Percentiles rank a stretch among this genome's conserved stretches.
Conservation (phyloP, 2,329 filamentous ascomycete genomes). For the Claviceps maximensis region DNA sequence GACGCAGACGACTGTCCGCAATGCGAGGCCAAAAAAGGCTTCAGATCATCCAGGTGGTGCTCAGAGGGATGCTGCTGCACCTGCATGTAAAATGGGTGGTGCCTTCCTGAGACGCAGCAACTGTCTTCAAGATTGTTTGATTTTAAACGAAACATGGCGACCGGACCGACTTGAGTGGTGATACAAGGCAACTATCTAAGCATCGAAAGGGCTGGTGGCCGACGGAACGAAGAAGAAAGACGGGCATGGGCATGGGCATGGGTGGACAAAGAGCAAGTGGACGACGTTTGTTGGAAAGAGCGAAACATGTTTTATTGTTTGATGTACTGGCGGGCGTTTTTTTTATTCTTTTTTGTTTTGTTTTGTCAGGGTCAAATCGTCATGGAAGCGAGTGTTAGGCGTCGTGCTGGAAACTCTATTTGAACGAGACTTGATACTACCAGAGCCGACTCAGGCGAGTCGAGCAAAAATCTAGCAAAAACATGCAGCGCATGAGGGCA, state of each 20-base stretch:
- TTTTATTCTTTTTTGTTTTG: background rate
- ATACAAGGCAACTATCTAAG: background rate
- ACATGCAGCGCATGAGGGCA: background rate
- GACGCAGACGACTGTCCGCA: conserved; percentile 21
- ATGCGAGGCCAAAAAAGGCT: conserved; percentile 18
- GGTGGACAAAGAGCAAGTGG: background rate
- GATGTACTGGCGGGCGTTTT: background rate
- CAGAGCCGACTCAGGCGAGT: background rate
- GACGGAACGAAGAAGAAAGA: background rate
- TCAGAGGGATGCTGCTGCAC: conserved; percentile 20
- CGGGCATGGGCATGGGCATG: background rate
- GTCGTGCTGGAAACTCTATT: background rate
- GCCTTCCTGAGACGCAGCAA: background rate
- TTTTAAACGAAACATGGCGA: background rate
- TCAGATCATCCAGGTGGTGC: conserved; percentile 24
- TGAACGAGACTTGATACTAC: background rate
- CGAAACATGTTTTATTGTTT: background rate
- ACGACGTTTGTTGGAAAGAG: conserved; percentile 1
- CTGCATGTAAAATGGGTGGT: conserved; percentile 12
- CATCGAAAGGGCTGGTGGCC: background rate
- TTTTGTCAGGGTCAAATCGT: background rate
- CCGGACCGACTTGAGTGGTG: background rate
- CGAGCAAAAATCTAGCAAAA: background rate
- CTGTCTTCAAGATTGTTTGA: background rate
- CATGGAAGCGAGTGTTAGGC: background rate